phyloP scores from a whole-genome alignment of 2,329 filamentous ascomycete species.

The Xylaria sp. region DNA sequence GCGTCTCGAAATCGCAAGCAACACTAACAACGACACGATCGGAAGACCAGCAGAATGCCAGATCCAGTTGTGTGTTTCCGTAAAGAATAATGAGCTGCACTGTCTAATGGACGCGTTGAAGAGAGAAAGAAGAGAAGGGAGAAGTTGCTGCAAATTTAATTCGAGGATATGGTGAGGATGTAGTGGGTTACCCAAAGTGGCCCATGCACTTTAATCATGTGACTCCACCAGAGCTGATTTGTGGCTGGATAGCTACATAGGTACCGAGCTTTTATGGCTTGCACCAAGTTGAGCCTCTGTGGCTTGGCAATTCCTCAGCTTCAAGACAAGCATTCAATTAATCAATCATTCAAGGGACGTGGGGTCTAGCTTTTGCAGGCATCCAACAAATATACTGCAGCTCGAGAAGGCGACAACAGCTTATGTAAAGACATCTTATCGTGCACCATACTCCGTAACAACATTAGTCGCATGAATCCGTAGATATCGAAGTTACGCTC shows the following conservation, averaged over 20 bases:
- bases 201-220: conserved; percentile 39
- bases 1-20: conserved; percentile 61
- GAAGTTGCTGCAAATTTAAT: conserved; percentile 37
- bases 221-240: conserved; percentile 29
- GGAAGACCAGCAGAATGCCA: conserved; percentile 75
- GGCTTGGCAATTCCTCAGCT: conserved; percentile 30
- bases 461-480: conserved; percentile 27
- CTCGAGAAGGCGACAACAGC: conserved; percentile 24
- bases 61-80: conserved; percentile 60
- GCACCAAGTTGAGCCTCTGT: conserved; percentile 18
- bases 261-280: not conserved
- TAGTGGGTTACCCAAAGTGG: conserved; percentile 31
- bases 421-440: conserved; percentile 19
- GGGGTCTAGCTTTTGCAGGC: conserved; percentile 34
- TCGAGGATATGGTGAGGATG: conserved; percentile 28
- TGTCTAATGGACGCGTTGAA: conserved; percentile 84
- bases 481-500: conserved; percentile 34
- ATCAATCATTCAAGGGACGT: conserved; percentile 31
- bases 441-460: conserved; percentile 19
- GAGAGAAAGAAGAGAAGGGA: conserved; percentile 53
- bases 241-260: not conserved
- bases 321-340: conserved; percentile 1
- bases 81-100: conserved; percentile 76
- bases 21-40: conserved; percentile 67
- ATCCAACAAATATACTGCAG: conserved; percentile 22